Conservation (phyloP, 2,329 filamentous ascomycete genomes). For the Ceratocystis smalleyi region DNA sequence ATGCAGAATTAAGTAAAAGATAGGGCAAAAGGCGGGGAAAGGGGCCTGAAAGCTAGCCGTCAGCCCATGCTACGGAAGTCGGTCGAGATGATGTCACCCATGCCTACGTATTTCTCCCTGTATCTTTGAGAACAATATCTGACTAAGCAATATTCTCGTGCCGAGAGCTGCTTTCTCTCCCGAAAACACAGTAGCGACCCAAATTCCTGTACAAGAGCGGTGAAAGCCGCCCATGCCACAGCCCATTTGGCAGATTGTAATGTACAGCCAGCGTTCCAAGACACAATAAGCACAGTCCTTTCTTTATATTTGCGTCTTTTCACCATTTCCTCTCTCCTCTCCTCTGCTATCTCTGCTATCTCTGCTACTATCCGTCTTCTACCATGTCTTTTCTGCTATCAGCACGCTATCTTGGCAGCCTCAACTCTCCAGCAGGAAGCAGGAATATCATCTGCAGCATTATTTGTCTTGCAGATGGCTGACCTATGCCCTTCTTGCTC, state of each 20-base stretch:
- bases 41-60: neutral
- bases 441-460: neutral
- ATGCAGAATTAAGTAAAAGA: no score
- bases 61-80: neutral
- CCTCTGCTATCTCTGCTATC: neutral
- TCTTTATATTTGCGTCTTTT: no score
- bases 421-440: neutral
- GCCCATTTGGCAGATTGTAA: no score
- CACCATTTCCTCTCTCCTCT: neutral
- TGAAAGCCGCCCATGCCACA: no score
- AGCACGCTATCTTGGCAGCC: neutral
- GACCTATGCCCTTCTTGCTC: neutral
- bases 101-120: no score
- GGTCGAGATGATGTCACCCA: neutral
- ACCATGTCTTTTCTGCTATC: neutral
- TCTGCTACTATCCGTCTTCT: neutral
- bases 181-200: no score
- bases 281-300: no score
- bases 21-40: neutral
- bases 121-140: neutral
- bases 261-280: no score
- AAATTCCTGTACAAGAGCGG: no score
- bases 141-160: neutral
- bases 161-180: no score
- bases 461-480: neutral